Evolutionary conservation across 2,329 filamentous ascomycete species (phyloP).

Genomic region (Aspergillus sp.): DNA sequence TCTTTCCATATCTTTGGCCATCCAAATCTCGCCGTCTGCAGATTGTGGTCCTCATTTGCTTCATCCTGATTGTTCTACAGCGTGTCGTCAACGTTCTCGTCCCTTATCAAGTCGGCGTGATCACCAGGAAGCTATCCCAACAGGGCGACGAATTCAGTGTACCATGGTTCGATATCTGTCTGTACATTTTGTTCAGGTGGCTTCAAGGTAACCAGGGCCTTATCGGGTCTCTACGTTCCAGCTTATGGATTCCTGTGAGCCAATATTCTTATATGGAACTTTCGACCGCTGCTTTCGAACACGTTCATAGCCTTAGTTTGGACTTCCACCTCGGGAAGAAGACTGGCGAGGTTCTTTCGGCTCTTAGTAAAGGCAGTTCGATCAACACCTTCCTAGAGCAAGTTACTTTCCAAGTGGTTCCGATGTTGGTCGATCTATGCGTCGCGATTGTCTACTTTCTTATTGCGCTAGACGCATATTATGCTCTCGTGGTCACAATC

Average conservation of each 20-base stretch:
- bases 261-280: conserved; percentile 96
- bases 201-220: conserved; percentile 88
- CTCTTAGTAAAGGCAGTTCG: conserved; percentile 90
- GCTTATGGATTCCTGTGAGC: conserved; percentile 93
- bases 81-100: conserved; percentile 84
- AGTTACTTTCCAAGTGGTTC: conserved; percentile 91
- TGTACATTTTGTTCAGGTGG: conserved; percentile 76
- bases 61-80: conserved; percentile 75
- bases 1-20: conserved; percentile 97
- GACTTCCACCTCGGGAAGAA: conserved; percentile 97
- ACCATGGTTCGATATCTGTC: conserved; percentile 71
- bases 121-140: conserved; percentile 71
- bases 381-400: conserved; percentile 97
- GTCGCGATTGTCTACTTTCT: conserved; percentile 83
- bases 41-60: conserved; percentile 77
- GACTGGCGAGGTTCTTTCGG: conserved; percentile 92
- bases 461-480: conserved; percentile 78
- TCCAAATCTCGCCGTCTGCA: conserved; percentile 75
- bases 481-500: conserved; percentile 83
- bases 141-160: conserved; percentile 56
- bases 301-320: conserved; percentile 90
- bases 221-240: conserved; percentile 75
- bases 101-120: conserved; percentile 73
- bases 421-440: conserved; percentile 87
- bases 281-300: conserved; percentile 93